Evolutionary conservation across 345 rosid genomes (phyloP), one percentile per base, ranked within the genome.

Genomic region (Populus simonii): DNA sequence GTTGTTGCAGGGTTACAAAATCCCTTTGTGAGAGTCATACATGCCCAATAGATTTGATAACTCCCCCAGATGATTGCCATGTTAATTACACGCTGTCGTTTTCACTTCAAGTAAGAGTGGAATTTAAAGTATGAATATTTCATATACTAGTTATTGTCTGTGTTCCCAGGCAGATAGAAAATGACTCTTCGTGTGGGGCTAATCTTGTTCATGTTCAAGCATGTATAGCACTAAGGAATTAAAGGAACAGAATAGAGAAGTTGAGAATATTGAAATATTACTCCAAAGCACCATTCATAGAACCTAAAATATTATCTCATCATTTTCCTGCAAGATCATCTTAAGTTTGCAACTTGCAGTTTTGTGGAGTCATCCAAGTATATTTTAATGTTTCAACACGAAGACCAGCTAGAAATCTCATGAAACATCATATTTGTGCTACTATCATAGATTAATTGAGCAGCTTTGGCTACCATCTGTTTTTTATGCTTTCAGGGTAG

Each of bases 61-160:
- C 89, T 84, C 99, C 98, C 72, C 99, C 97, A 47, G 99, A 96
- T 85, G 99, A 96, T 83, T 96, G 99, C 86, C 98, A 93, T 91
- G 97, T 92, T 80, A 96, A 96, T 80, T 92, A 90, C 81, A 93
- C 98, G 22, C 83, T 96, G 70, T 88, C 98, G 27, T 96, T 92
- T 87, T 92, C 99, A 47, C 89, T 96, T 81, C 98, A 93, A 86
- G 99, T 93, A 87, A 82, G 86, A 66, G 57, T 70, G 20, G n/a
- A 39, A 55, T 79, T 78, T 68, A 45, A 45, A 72, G 78, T 75
- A 36, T 66, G 74, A 74, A 68, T 83, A 49, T 66, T 72, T 80
- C 68, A 39, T 29, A 25, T 70, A 25, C 33, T 66, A 33, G 36
- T 31, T 31, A 13, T 6, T 66, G 41, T 74, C 35, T 74, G 45